Conservation (phyloP, 2,329 filamentous ascomycete genomes). For the Talaromyces marneffei region DNA sequence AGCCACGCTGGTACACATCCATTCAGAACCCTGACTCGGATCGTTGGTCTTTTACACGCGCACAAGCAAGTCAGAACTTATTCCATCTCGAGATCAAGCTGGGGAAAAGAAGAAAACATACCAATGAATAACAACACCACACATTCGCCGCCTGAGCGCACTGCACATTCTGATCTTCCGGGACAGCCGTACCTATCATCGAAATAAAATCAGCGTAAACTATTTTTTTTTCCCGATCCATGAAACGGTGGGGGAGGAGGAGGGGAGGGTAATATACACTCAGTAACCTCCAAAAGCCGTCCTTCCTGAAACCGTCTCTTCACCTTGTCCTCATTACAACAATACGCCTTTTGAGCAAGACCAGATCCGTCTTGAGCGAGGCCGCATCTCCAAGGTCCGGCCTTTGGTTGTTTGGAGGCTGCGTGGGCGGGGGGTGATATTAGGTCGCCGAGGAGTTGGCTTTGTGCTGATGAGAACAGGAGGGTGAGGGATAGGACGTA, state of each 20-base stretch:
- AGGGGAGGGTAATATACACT: background rate
- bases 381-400: slow-evolving; percentile 13
- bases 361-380: slow-evolving; percentile 15
- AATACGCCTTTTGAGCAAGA: slow-evolving; percentile 11
- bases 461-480: slow-evolving; percentile 13
- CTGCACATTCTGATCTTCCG: slow-evolving; percentile 9
- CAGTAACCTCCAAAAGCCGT: slow-evolving; percentile 1
- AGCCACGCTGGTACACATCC: slow-evolving; percentile 14
- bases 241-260: background rate
- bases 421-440: slow-evolving; percentile 1
- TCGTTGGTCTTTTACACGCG: background rate
- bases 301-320: slow-evolving; percentile 4
- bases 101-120: background rate
- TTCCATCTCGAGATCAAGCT: too few relatives aligned
- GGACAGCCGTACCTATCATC: slow-evolving; percentile 11
- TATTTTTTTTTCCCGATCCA: too few relatives aligned
- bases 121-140: slow-evolving; percentile 13
- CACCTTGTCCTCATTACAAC: slow-evolving; percentile 12
- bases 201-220: background rate
- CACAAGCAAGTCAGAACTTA: background rate
- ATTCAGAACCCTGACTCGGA: background rate
- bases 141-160: slow-evolving; percentile 12
- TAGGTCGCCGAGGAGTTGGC: slow-evolving; percentile 15
- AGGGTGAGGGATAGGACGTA: background rate
- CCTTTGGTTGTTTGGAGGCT: slow-evolving; percentile 6